These are phyloP conservation scores for Tolypocladium tundrense DNA, from an alignment of 2,329 filamentous ascomycete species.

Conservation along the genomic window DNA sequence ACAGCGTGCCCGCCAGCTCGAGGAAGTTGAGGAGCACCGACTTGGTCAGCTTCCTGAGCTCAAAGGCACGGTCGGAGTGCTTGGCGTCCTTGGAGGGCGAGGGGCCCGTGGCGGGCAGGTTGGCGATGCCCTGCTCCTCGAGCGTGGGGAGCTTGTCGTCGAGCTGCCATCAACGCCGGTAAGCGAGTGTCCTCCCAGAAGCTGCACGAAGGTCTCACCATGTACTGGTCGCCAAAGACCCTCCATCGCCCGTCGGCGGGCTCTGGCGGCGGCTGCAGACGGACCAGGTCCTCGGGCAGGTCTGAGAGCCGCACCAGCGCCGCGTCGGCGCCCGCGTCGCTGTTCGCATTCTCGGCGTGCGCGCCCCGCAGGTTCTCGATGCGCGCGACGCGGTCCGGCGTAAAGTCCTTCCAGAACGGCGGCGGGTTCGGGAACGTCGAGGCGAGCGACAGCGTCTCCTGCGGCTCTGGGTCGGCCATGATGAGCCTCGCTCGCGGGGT, in stretches of 20 bases:
- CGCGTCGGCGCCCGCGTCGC: slow-evolving; percentile 11
- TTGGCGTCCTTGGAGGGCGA: slow-evolving; percentile 36
- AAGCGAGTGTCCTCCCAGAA: background rate
- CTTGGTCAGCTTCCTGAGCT: slow-evolving; percentile 71
- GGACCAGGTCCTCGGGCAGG: slow-evolving; percentile 61
- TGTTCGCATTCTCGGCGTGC: slow-evolving; percentile 18
- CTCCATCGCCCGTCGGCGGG: slow-evolving; percentile 62
- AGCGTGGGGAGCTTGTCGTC: slow-evolving; percentile 56
- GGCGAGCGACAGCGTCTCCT: slow-evolving; percentile 31
- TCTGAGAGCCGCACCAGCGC: slow-evolving; percentile 27
- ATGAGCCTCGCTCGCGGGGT: slow-evolving; percentile 1
- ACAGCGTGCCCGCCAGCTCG: slow-evolving; percentile 55
- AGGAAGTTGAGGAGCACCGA: slow-evolving; percentile 82
- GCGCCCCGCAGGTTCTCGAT: slow-evolving; percentile 32
- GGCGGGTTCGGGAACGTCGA: slow-evolving; percentile 79
- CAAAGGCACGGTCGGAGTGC: slow-evolving; percentile 52
- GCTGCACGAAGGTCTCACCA: slow-evolving; percentile 21
- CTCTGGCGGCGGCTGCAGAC: slow-evolving; percentile 71
- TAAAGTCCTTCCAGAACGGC: slow-evolving; percentile 85
- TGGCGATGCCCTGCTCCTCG: slow-evolving; percentile 59
- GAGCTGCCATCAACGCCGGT: slow-evolving; percentile 25
- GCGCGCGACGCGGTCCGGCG: slow-evolving; percentile 57
- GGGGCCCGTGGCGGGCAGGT: slow-evolving; percentile 40
- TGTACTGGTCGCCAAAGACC: slow-evolving; percentile 61
- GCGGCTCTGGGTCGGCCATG: slow-evolving; percentile 49